These are phyloP conservation scores for Nematocida displodere DNA, from an alignment of 371 early-diverging fungal species.

Conservation along the genomic window DNA sequence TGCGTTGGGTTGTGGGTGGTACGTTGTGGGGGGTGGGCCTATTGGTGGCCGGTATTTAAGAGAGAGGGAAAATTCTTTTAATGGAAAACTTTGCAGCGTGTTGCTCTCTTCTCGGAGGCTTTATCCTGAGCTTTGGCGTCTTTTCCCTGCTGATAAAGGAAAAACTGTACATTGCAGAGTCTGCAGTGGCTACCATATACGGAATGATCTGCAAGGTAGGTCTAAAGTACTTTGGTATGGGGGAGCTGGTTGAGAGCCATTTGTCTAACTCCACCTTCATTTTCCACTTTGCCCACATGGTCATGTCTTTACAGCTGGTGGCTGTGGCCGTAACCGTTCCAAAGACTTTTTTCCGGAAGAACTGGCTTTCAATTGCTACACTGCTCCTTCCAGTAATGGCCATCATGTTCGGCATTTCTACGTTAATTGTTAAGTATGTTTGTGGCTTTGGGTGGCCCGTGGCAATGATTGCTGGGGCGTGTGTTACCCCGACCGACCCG, in stretches of 20 bases:
- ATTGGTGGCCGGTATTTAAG: constrained; percentile 5
- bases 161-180: constrained; percentile 77
- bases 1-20: neutral
- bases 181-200: constrained; percentile 74
- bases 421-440: constrained; percentile 69
- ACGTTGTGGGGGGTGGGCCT: neutral
- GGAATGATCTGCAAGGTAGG: constrained; percentile 69
- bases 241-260: constrained; percentile 65
- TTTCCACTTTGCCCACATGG: constrained; percentile 61
- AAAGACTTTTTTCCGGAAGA: constrained; percentile 54
- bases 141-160: constrained; percentile 82
- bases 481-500: constrained; percentile 87
- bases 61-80: neutral
- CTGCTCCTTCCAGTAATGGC: constrained; percentile 76
- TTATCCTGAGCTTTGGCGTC: constrained; percentile 76
- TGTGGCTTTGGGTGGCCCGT: neutral
- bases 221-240: constrained; percentile 63
- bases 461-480: constrained; percentile 71
- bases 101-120: constrained; percentile 59
- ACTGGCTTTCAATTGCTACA: constrained; percentile 69
- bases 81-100: constrained; percentile 47
- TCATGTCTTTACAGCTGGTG: constrained; percentile 64
- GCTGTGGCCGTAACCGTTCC: constrained; percentile 61
- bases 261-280: constrained; percentile 53
- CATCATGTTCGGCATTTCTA: constrained; percentile 75